Base-by-base conservation (phyloP, 352 stramenopile species). In the Phytophthora cryptogea region DNA sequence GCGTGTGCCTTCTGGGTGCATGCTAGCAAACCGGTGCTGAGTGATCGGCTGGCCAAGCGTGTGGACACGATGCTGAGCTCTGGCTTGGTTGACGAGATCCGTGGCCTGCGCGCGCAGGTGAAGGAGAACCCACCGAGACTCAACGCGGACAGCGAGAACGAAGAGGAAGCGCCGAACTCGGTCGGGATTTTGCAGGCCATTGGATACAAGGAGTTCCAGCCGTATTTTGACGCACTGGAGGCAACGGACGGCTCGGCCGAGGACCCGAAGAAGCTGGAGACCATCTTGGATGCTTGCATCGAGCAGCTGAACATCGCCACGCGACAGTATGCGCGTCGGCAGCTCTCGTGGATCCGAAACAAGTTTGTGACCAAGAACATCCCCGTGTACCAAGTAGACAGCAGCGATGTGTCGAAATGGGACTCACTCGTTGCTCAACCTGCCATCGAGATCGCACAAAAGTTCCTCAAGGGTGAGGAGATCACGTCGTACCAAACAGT, bases 201-300 rank as follows among this genome's bases (percentile, higher is more conserved):
- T 56, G 89, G 89, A 20, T 96, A 95, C 68, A 97, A 96, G 52
- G 89, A 97, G 65, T 96, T 97, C 53, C 75, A 89, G 47, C 78
- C 84, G 31, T 93, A 95, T 59, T 84, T 94, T 30, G 67, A 89
- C 20, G 83, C 79, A 1, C 43, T 88, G 2, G 84, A 89, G 40
- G 53, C 65, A 11, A 49, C 60, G 5, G 48, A 80, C 33, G 35
- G 46, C 26, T 44, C 52, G 1, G 39, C 56, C 14, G 43, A 62
- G 1, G 56, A 72, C 20, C 41, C 31, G 23, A 54, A 76, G 31
- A 68, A 69, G 13, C 31, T 87, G 8, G 36, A 83, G 28, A 63
- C 44, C 6, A 53, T 88, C 7, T 74, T 95, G 33, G 54, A 87
- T 7, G 43, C 71, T 11, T 93, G 84, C 40, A 61, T 93, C n/a